These are phyloP conservation scores for Nicotiana obtusifolia DNA, from an alignment of 257 asterid genomes.

Conservation along the genomic window DNA sequence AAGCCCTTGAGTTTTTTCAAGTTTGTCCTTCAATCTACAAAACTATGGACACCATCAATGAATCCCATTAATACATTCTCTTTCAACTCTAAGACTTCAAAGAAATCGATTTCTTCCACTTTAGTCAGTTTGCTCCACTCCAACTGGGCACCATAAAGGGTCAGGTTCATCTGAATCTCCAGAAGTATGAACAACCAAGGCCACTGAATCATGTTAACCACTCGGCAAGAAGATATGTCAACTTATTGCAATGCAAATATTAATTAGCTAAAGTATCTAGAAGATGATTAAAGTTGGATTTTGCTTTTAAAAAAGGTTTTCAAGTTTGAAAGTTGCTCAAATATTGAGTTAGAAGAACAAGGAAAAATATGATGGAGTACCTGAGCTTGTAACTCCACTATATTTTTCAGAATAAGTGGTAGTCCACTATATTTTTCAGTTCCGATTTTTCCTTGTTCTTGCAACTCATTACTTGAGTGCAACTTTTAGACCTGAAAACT, in stretches of 20 bases:
- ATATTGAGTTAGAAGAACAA: conserved; percentile 4
- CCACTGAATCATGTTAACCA: background rate
- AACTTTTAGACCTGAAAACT: no score
- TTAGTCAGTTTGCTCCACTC: no score
- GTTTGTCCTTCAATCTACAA: background rate
- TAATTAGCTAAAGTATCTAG: conserved; percentile 16
- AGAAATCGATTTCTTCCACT: background rate
- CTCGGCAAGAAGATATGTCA: background rate
- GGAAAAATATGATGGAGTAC: conserved; percentile 27
- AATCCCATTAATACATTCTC: background rate
- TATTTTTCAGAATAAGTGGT: no score
- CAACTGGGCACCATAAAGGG: no score
- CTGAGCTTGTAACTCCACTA: background rate
- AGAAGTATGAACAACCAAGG: background rate
- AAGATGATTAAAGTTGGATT: conserved; percentile 13
- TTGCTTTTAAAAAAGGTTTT: background rate
- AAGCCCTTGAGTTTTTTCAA: background rate
- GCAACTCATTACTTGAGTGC: no score
- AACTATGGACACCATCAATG: background rate
- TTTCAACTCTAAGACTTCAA: background rate
- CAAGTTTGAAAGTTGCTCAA: conserved; percentile 15
- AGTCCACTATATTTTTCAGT: no score
- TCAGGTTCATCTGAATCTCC: background rate
- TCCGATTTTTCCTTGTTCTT: no score
- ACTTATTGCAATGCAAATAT: background rate